Base-by-base conservation (phyloP, 225 moss, liverwort and hornwort genomes). In the Sphagnum tenellum region DNA sequence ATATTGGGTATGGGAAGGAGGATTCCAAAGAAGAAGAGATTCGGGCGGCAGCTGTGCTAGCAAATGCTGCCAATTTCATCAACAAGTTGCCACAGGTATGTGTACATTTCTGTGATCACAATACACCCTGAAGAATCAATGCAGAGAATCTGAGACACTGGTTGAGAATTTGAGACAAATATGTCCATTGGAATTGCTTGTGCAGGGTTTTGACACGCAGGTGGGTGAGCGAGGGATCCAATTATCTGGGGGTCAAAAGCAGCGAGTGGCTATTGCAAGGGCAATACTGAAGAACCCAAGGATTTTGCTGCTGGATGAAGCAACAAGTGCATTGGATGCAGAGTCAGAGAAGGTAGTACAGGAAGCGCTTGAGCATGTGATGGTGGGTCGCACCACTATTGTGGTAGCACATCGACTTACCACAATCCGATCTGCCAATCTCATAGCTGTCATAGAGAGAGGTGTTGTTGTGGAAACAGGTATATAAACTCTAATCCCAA, bases 191-290 rank as follows among this genome's bases (percentile, higher is more conserved):
- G 3, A 46, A 13, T 66, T 11, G 50, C 65, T 3, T 62, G 9
- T 69, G 65, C 70, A 77, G 81, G 87, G 85, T 52, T 92, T 85
- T 58, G 70, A 79, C 2, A 96, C 96, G 7, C 63, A 75, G 64
- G 96, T 92, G 7, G 96, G 96, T 9, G 96, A 96, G 78, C 85
- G 92, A 70, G 96, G 96, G 57, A 71, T 90, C 60, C 92, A 96
- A 73, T 69, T 96, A 44, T 96, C 96, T 46, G 96, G 96, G 64
- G 96, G 96, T 59, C 96, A 96, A 71, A 96, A 96, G 73, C 96
- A 96, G 62, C 82, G 96, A 2, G 92, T 96, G 13, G 96, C 96
- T 51, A 92, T 96, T 53, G 96, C 96, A 10, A 85, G 96, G 61
- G 96, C 96, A 46, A 96, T 96, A 44, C 48, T 92, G 71, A 98